A percentile compares a stretch with the other conserved stretches of the same genome.
Evolutionary conservation across 345 rosid species (phyloP).

Genomic region (Viola odorata): DNA sequence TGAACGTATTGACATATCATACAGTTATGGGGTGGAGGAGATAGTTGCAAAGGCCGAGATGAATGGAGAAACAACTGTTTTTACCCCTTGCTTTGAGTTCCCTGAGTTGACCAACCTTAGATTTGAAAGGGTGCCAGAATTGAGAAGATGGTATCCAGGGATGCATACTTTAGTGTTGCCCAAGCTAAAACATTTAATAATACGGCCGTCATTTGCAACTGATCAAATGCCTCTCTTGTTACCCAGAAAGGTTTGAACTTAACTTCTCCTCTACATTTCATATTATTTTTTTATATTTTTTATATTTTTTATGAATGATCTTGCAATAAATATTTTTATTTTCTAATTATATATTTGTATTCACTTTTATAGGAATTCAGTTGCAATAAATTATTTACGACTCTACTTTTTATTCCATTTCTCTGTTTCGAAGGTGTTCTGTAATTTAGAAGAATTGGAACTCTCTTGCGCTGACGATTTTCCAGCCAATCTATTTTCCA

Average conservation of each 20-base stretch:
- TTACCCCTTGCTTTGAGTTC: constrained; percentile 3
- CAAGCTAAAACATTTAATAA: background rate
- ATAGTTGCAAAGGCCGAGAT: constrained; percentile 10
- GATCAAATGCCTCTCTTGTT: background rate
- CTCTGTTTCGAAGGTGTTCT: background rate
- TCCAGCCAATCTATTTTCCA: background rate
- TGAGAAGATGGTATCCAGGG: background rate
- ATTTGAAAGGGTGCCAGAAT: background rate
- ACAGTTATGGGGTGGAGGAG: constrained; percentile 12
- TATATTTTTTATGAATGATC: too few species aligned
- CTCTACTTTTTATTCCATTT: too few species aligned
- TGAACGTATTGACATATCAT: constrained; percentile 7
- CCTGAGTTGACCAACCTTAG: background rate
- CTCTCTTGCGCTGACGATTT: background rate
- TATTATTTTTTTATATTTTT: too few species aligned
- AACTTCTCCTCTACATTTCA: background rate
- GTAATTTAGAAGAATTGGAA: background rate
- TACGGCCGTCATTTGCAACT: background rate
- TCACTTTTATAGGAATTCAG: too few species aligned
- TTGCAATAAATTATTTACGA: too few species aligned
- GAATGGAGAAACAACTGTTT: background rate
- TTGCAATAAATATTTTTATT: too few species aligned
- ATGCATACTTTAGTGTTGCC: background rate
- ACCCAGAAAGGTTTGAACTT: background rate
- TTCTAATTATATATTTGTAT: too few species aligned